phyloP scores from a whole-genome alignment of 2,329 filamentous ascomycete species.

The Calonectria hawksworthii region DNA sequence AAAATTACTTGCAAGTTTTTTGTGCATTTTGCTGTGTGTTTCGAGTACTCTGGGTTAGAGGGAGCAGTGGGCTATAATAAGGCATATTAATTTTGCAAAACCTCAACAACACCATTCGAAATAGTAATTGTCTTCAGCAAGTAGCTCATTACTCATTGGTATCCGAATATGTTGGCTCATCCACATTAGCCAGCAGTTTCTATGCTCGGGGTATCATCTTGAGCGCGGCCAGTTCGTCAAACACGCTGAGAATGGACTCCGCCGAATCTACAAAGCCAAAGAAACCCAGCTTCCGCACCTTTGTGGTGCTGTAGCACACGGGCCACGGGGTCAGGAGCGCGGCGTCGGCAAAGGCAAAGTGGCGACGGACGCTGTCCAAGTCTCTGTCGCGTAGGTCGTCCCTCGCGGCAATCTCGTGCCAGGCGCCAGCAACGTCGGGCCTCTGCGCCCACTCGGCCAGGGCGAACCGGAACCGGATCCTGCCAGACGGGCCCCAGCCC shows the following conservation, averaged over 20 bases:
- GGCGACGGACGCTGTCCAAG: not conserved
- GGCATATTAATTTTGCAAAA: not conserved
- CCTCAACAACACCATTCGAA: not conserved
- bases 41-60: no score
- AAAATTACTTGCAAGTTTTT: not conserved
- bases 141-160: not conserved
- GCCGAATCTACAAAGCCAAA: not conserved
- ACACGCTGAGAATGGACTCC: not conserved
- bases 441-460: not conserved
- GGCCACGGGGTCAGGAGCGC: not conserved
- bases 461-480: not conserved
- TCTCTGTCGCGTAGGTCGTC: not conserved
- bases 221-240: not conserved
- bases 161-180: not conserved
- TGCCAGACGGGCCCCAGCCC: not conserved
- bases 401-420: not conserved
- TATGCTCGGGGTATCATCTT: not conserved
- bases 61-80: no score
- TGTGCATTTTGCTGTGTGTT: not conserved
- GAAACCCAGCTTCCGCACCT: not conserved
- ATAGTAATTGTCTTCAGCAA: not conserved
- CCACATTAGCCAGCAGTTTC: not conserved
- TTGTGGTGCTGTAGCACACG: not conserved
- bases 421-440: not conserved
- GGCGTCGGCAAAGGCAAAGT: not conserved